A percentile compares a stretch with the other conserved stretches of the same genome.
phyloP scores from a whole-genome alignment of 768 basidiomycete species.

The Pleurotus cornucopiae region DNA sequence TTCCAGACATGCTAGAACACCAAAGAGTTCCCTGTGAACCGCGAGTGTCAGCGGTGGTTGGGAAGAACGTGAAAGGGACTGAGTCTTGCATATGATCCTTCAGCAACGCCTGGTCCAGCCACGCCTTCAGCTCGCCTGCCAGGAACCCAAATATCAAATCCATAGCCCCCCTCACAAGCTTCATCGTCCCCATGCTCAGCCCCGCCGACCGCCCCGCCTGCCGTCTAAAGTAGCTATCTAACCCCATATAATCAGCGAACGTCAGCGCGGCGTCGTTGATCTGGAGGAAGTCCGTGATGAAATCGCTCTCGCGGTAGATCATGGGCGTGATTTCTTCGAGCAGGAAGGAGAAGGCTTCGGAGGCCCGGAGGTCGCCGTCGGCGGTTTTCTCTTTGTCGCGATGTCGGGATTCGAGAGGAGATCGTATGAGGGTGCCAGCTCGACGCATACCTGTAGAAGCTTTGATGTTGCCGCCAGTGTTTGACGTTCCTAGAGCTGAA shows the following conservation, averaged over 20 bases:
- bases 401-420: conserved; percentile 58
- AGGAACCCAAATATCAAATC: conserved; percentile 96
- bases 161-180: conserved; percentile 85
- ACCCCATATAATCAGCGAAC: conserved; percentile 91
- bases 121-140: conserved; percentile 73
- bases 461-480: conserved; percentile 39
- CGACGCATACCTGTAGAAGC: conserved; percentile 64
- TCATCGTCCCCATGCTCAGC: conserved; percentile 64
- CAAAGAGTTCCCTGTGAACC: conserved; percentile 70
- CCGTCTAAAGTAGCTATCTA: conserved; percentile 91
- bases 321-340: conserved; percentile 72
- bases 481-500: conserved; percentile 43
- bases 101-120: conserved; percentile 76
- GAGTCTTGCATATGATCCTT: conserved; percentile 68
- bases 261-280: conserved; percentile 86
- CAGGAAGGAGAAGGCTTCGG: conserved; percentile 72
- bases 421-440: conserved; percentile 81
- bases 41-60: no score
- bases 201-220: conserved; percentile 77
- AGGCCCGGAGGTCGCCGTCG: conserved; percentile 61
- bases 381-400: conserved; percentile 52
- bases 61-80: neutral
- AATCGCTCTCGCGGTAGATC: conserved; percentile 82
- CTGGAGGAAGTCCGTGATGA: conserved; percentile 89
- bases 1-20: conserved; percentile 77